These are phyloP conservation scores for Vitis hybrid DNA, from an alignment of 177 flowering plant genomes.

Conservation along the genomic window DNA sequence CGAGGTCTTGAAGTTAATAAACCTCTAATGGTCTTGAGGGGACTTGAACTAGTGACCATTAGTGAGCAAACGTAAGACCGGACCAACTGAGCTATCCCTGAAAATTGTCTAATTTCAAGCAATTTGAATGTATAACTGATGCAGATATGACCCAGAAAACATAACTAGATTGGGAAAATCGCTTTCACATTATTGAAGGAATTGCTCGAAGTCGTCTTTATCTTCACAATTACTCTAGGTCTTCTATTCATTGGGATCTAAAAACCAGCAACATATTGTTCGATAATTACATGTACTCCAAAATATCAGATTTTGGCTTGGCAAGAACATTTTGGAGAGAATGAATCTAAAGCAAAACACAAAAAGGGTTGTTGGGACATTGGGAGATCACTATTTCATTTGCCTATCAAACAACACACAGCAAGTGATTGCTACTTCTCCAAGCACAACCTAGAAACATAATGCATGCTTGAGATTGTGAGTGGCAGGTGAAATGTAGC, in stretches of 20 bases:
- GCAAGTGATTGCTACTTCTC: no score
- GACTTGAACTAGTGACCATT: no score
- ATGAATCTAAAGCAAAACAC: constrained; percentile 3
- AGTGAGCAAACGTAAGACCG: no score
- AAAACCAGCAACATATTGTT: constrained; percentile 6
- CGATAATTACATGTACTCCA: constrained; percentile 4
- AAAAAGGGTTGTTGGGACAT: constrained; percentile 5
- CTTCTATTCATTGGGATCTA: constrained; percentile 2
- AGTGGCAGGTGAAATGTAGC: no score
- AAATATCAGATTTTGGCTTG: constrained; percentile 10
- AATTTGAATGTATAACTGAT: no score
- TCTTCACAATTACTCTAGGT: constrained; percentile 12
- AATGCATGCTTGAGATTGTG: no score
- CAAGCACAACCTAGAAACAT: no score
- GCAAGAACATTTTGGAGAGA: neutral
- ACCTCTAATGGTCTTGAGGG: no score
- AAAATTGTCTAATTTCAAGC: no score
- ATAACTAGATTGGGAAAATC: constrained; percentile 5
- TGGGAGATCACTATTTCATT: neutral
- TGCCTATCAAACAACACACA: neutral
- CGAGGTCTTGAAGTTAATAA: no score
- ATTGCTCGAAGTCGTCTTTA: constrained; percentile 13
- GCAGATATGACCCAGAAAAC: neutral
- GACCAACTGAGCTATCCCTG: no score
- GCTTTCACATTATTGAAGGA: constrained; percentile 1